Evolutionary conservation across 2,329 filamentous ascomycete species (phyloP).

Genomic region (Juglanconis juglandina): DNA sequence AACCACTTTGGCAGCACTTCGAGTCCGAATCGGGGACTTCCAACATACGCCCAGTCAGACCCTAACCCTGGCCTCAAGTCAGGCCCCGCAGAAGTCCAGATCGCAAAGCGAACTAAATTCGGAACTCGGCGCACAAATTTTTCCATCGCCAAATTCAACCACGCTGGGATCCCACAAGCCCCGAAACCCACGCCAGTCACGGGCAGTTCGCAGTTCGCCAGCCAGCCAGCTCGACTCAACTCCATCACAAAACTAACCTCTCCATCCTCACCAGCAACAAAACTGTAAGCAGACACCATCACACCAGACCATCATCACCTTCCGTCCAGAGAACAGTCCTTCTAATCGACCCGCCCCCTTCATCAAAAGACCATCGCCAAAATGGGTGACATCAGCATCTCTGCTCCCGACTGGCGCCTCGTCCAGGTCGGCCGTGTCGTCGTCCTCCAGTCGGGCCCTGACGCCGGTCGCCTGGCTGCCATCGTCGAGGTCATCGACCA

Average conservation of each 20-base stretch:
- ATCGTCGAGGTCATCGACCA: conserved; percentile 99
- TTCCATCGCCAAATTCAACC: conserved; percentile 2
- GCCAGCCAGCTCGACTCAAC: background rate
- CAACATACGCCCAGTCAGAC: background rate
- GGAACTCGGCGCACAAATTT: background rate
- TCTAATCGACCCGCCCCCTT: conserved; percentile 24
- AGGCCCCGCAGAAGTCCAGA: background rate
- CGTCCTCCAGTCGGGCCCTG: conserved; percentile 80
- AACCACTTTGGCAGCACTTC: background rate
- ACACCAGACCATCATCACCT: background rate
- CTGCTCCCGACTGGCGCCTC: conserved; percentile 84
- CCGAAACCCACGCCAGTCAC: background rate
- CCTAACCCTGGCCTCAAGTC: background rate
- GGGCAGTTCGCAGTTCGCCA: background rate
- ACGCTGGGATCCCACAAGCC: background rate
- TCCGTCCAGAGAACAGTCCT: conserved; percentile 9
- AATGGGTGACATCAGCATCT: conserved; percentile 82
- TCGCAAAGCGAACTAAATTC: background rate
- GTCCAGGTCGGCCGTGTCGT: conserved; percentile 98
- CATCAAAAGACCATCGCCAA: conserved; percentile 55
- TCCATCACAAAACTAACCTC: conserved; percentile 8
- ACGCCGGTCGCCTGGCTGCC: conserved; percentile 79
- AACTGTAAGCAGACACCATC: conserved; percentile 2
- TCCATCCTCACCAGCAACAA: conserved; percentile 3
- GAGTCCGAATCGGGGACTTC: no score